These are phyloP conservation scores for Allium cepa DNA, from an alignment of 106 monocot genomes.

Conservation along the genomic window DNA sequence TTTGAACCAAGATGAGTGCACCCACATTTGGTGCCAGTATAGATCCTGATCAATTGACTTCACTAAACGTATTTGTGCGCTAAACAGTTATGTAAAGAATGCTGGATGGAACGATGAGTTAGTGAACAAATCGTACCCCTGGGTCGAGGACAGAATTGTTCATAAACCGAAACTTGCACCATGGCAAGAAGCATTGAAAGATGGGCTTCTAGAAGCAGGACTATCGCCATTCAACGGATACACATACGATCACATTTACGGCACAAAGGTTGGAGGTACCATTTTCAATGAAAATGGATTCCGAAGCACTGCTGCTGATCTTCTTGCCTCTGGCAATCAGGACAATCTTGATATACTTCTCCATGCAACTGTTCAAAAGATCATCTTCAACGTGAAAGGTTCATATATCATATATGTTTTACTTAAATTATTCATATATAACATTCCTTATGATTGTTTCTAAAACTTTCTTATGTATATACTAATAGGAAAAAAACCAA, in stretches of 20 bases:
- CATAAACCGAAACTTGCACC: constrained; percentile 46
- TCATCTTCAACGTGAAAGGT: constrained; percentile 34
- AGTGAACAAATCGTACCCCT: constrained; percentile 57
- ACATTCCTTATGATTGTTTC: too few relatives aligned
- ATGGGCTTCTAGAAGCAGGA: constrained; percentile 59
- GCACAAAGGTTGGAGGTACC: constrained; percentile 73
- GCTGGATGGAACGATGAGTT: constrained; percentile 44
- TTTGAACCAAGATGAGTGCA: too few relatives aligned
- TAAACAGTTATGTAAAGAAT: constrained; percentile 21
- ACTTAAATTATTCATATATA: neutral
- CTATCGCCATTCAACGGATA: constrained; percentile 69
- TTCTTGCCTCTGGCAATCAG: constrained; percentile 39
- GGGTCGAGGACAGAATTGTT: constrained; percentile 48
- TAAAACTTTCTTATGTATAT: neutral
- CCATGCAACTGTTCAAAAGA: constrained; percentile 57
- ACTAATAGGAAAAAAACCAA: constrained; percentile 24
- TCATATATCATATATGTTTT: neutral
- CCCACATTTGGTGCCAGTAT: too few relatives aligned
- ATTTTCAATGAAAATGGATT: constrained; percentile 55
- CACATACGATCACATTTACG: constrained; percentile 72
- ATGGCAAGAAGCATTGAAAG: constrained; percentile 57
- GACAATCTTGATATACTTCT: constrained; percentile 44
- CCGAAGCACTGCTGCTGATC: constrained; percentile 59
- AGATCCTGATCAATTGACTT: too few relatives aligned
- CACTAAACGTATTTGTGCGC: too few relatives aligned